These are phyloP conservation scores for Termitomyces sp. DNA, from an alignment of 768 basidiomycete genomes.

Conservation along the genomic window DNA sequence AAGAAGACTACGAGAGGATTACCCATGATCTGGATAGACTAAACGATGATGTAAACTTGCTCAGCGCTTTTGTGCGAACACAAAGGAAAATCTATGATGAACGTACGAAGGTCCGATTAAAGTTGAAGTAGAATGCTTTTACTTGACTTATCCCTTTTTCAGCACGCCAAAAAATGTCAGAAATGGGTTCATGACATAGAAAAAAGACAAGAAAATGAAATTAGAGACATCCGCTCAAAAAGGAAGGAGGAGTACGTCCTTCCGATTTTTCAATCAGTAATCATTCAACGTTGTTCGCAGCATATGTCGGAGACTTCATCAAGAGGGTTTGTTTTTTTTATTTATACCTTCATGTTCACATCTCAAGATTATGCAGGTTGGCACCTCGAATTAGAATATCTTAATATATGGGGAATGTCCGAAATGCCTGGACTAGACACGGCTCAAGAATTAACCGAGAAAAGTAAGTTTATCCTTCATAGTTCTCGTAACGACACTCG, in stretches of 20 bases:
- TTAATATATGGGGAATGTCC: conserved; percentile 1
- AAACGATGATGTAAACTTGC: not conserved
- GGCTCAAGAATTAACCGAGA: conserved; percentile 18
- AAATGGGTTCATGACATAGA: not conserved
- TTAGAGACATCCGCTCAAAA: conserved; percentile 1
- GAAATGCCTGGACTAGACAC: conserved; percentile 15
- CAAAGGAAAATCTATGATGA: not conserved
- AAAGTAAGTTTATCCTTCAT: conserved; percentile 7
- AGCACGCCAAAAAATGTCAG: conserved; percentile 2
- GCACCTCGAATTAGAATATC: conserved; percentile 3
- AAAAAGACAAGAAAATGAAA: conserved; percentile 6
- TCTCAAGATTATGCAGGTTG: not conserved
- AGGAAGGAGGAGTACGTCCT: conserved; percentile 12
- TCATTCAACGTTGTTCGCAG: not conserved
- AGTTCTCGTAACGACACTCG: not conserved
- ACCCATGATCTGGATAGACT: not conserved
- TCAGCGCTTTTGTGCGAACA: not conserved
- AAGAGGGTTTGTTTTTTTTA: conserved; percentile 4
- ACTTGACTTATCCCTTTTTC: not conserved
- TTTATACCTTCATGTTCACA: not conserved
- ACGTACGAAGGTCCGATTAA: not conserved
- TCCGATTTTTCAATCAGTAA: not conserved
- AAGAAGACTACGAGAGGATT: not conserved
- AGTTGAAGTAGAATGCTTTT: not conserved
- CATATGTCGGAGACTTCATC: conserved; percentile 12